These are phyloP conservation scores for Scytalidium lignicola DNA, from an alignment of 2,329 filamentous ascomycete species.

Conservation along the genomic window DNA sequence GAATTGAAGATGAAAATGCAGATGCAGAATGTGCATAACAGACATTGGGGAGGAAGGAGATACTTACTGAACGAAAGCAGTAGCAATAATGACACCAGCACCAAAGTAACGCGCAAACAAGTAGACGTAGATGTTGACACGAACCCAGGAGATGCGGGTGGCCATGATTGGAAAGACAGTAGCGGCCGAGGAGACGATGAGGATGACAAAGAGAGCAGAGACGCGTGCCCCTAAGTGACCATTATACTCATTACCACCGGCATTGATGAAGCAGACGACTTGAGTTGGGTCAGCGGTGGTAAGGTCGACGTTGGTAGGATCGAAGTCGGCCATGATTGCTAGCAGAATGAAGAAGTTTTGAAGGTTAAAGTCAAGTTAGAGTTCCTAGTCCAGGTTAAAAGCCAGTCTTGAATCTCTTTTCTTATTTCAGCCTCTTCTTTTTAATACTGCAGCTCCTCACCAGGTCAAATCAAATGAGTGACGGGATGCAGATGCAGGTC, in stretches of 20 bases:
- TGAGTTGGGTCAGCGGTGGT: conserved; percentile 34
- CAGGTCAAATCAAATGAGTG: no score
- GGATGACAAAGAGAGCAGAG: conserved; percentile 70
- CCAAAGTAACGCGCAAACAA: conserved; percentile 64
- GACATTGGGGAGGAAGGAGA: conserved; percentile 41
- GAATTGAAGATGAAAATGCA: no score
- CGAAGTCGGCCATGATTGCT: conserved; percentile 19
- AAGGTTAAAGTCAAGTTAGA: no score
- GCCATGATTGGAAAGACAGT: conserved; percentile 66
- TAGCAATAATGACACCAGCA: conserved; percentile 71
- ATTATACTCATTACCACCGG: conserved; percentile 46
- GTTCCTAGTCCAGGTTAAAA: no score
- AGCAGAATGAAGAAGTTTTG: no score
- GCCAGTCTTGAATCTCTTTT: no score
- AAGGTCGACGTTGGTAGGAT: conserved; percentile 40
- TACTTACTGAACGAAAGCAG: conserved; percentile 64
- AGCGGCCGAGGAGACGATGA: conserved; percentile 54
- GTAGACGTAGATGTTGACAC: conserved; percentile 61
- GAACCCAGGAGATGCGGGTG: conserved; percentile 48
- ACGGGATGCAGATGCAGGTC: no score
- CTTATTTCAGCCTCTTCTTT: no score
- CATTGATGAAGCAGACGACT: conserved; percentile 46
- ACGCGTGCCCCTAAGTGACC: conserved; percentile 60
- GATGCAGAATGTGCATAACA: no score
- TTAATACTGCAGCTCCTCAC: no score